Evolutionary conservation across 2,329 filamentous ascomycete species (phyloP), one percentile per base, ranked within the genome.

Genomic region (Arthrobotrys sphaeroides): DNA sequence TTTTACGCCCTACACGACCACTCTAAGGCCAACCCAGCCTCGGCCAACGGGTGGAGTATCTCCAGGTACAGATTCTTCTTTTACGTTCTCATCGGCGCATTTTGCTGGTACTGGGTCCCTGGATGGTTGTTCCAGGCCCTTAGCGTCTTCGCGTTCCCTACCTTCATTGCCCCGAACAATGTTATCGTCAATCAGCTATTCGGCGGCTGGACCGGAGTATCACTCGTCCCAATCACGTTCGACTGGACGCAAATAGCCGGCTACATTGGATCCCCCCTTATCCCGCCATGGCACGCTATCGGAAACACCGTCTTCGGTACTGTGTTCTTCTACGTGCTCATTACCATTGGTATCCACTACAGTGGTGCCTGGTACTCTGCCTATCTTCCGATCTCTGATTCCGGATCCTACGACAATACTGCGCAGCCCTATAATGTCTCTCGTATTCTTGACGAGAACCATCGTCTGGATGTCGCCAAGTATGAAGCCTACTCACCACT

Each of bases 161-260:
- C 90, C 0, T 92, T 90, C 90, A 86, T 92, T 68, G 87, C 87
- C 1, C 91, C 91, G 0, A 84, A 91, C 57, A 91, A 87, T 73
- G 84, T 87, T 0, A 83, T 91, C 7, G 82, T 93, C 40, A 93
- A 93, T 78, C 90, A 93, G 80, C 80, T 93, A 0, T 93, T 93
- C 78, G 91, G 91, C 1, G 90, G 89, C 0, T 85, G 84, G 55
- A 90, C 88, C 0, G 90, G 91, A 0, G 77, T 93, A 2, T 90
- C 88, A 0, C 80, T 93, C 26, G 82, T 92, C 5, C 90, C 90
- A 0, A 87, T 93, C 31, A 92, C 90, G 0, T 91, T 93, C 79
- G 90, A 93, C 83, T 92, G 90, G 90, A 90, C 89, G 3, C 89
- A 91, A 78, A 86, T 92, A 61, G 86, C 89, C 2, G 90, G 89